Evolutionary conservation across 345 rosid genomes (phyloP), one percentile per base, ranked within the genome.

Genomic region (Bruguiera gymnorhiza): DNA sequence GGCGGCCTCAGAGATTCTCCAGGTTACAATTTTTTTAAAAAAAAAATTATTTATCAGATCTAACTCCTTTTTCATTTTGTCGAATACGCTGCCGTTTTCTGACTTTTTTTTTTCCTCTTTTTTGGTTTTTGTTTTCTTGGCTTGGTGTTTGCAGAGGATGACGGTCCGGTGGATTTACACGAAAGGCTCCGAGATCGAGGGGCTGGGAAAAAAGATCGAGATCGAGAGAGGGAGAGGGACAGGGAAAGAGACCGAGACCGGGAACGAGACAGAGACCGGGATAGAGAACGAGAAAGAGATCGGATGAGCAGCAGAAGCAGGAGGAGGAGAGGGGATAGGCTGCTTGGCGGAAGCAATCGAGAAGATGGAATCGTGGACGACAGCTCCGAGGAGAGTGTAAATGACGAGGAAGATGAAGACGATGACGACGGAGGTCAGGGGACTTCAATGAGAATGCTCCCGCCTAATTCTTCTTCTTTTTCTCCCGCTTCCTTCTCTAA

Each of bases 361-460:
- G 95, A 86, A 68, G 97, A 89, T 61, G 96, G 85, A 36, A 88
- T 56, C 27, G 56, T 65, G 3, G 98, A 90, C 29, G 97, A 90
- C 11, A 92, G 81, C 75, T 87, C 97, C 4, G 99, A 92, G 66
- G 99, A 92, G 78, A 96, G 98, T 65, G 87, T 92, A 19, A 88
- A 96, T 77, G 97, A 92, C 21, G 97, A 96, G 9, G 99, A 92
- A 62, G 98, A 92, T 8, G 97, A 89, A 0, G 96, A 89, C 0
- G 98, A 85, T 34, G 96, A 78, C 19, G 90, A 79, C 11, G 88
- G 82, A 2, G 77, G 73, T 27, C 73, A 88, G 9, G 70, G 66
- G 15, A 63, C 70, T 60, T 83, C 88, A 51, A 60, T 87, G 75
- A 83, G 90, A 88, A 85, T 87, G 86, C 86, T 87, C 21, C 93